Evolutionary conservation across 176 grass and related monocot species (phyloP).

Genomic region (Oryza nivara): DNA sequence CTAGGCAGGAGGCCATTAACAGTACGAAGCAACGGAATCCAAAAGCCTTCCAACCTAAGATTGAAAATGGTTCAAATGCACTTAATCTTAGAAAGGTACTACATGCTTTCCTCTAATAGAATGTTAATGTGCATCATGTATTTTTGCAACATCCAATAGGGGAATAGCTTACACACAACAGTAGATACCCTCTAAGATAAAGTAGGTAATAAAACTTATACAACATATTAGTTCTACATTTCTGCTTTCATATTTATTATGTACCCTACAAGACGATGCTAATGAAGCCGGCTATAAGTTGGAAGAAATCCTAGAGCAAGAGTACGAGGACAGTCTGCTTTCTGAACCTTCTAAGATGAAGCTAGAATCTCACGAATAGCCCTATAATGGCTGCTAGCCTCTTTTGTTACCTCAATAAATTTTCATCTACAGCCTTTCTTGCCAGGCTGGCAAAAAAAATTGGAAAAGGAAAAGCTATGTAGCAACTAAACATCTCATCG

Average conservation of each 20-base stretch:
- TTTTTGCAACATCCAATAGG: background rate
- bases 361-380: background rate
- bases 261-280: background rate
- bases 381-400: background rate
- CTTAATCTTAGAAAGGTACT: conserved; percentile 51
- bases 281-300: conserved; percentile 30
- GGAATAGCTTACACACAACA: background rate
- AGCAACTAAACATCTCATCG: no score
- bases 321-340: conserved; percentile 23
- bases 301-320: conserved; percentile 12
- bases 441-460: no score
- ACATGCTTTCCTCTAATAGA: conserved; percentile 39
- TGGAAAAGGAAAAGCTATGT: no score
- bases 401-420: background rate
- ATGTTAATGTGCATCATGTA: conserved; percentile 33
- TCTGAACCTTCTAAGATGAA: background rate
- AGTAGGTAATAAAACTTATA: conserved; percentile 6
- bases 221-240: background rate
- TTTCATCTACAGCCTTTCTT: no score
- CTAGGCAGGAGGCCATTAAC: conserved; percentile 63
- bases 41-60: conserved; percentile 79
- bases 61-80: conserved; percentile 60
- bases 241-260: conserved; percentile 19
- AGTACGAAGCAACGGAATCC: conserved; percentile 64
- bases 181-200: conserved; percentile 6